phyloP scores from a whole-genome alignment of 2,329 filamentous ascomycete genomes.

The Aspergillus ochraceus region DNA sequence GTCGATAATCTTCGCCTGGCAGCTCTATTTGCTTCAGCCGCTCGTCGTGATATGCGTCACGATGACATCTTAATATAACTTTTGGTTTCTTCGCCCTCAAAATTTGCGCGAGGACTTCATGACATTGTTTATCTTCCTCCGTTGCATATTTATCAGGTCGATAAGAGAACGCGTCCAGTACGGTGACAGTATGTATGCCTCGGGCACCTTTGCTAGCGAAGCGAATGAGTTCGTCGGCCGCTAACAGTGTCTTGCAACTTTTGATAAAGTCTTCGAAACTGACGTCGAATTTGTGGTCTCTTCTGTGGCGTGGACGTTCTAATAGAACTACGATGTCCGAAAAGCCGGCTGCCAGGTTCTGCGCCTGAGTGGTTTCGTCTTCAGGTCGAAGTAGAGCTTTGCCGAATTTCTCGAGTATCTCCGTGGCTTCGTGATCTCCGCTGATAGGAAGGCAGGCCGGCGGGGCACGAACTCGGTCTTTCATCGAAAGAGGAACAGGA shows the following conservation, averaged over 20 bases:
- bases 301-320: too few relatives aligned
- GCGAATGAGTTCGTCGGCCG: too few relatives aligned
- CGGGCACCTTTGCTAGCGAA: neutral
- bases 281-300: too few relatives aligned
- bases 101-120: constrained; percentile 1
- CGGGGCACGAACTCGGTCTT: neutral
- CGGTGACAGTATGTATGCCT: neutral
- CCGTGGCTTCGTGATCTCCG: neutral
- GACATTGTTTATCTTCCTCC: neutral
- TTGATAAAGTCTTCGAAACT: too few relatives aligned
- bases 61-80: neutral
- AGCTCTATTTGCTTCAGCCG: neutral
- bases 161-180: neutral
- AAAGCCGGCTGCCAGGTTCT: neutral
- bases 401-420: neutral
- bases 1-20: constrained; percentile 1
- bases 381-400: neutral
- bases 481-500: neutral
- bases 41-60: neutral
- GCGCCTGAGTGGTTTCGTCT: neutral
- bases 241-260: too few relatives aligned
- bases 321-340: too few relatives aligned
- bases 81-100: neutral
- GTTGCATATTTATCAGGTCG: constrained; percentile 2
- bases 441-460: neutral